Percentiles rank a stretch among this genome's conserved stretches.
These are phyloP conservation scores for Geranium rotundifolium DNA, from an alignment of 345 rosid genomes.

Conservation along the genomic window DNA sequence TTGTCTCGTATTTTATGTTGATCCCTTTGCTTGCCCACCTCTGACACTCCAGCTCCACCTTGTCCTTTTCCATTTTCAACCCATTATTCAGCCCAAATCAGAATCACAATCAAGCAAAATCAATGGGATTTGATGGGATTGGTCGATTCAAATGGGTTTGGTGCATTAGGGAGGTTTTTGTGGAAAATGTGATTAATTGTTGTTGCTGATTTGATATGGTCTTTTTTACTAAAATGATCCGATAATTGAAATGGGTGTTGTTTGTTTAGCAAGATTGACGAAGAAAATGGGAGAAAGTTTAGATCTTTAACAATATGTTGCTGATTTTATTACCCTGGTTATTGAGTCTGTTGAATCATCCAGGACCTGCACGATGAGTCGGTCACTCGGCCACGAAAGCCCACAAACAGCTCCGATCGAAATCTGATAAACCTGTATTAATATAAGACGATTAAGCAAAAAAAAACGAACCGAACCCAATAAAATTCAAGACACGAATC, in stretches of 20 bases:
- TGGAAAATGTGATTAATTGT: background rate
- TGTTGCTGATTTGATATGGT: background rate
- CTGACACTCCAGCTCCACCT: constrained; percentile 83
- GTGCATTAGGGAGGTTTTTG: background rate
- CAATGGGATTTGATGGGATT: no score
- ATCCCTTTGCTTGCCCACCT: constrained; percentile 98
- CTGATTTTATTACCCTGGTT: constrained; percentile 42
- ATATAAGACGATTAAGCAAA: background rate
- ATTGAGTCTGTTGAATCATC: constrained; percentile 90
- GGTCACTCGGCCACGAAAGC: constrained; percentile 93
- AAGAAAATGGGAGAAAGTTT: background rate
- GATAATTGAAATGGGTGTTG: no score
- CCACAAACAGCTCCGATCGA: constrained; percentile 97
- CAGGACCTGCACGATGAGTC: constrained; percentile 77
- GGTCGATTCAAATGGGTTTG: no score
- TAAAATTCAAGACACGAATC: background rate
- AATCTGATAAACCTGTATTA: constrained; percentile 56
- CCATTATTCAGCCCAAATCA: no score
- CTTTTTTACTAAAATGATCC: no score
- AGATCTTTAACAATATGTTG: background rate
- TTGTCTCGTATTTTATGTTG: constrained; percentile 71
- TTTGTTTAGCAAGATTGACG: no score
- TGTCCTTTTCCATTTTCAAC: constrained; percentile 28
- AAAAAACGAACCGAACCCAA: no score
- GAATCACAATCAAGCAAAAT: no score